phyloP scores from a whole-genome alignment of 1,284 basidiomycete species.

The Tilletia walkeri region DNA sequence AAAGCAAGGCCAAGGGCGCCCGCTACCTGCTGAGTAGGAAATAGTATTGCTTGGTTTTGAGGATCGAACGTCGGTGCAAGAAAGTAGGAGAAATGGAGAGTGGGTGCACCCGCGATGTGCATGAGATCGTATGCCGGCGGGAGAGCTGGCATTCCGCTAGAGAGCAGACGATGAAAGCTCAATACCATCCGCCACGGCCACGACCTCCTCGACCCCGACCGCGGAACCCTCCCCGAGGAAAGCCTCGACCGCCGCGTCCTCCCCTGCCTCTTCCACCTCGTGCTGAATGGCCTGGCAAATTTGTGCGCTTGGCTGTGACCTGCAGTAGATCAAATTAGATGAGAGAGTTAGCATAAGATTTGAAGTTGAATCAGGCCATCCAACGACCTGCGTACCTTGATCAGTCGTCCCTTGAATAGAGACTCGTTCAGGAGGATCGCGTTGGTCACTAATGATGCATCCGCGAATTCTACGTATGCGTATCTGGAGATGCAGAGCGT shows the following conservation, averaged over 20 bases:
- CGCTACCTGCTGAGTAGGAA: too few species aligned
- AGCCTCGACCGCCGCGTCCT: constrained; percentile 37
- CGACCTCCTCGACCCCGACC: constrained; percentile 21
- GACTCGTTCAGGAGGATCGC: constrained; percentile 94
- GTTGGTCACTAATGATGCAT: constrained; percentile 86
- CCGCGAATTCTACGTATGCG: constrained; percentile 98
- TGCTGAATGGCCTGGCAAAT: constrained; percentile 47
- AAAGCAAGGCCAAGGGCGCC: too few species aligned
- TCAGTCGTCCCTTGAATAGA: constrained; percentile 84
- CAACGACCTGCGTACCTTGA: constrained; percentile 69
- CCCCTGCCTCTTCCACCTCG: constrained; percentile 46
- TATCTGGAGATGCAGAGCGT: constrained; percentile 64
- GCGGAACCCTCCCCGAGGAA: constrained; percentile 23
- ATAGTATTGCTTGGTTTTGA: too few species aligned
- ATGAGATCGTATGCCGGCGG: too few species aligned
- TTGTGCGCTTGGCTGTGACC: constrained; percentile 54
- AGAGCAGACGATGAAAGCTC: not conserved
- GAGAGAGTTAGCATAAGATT: too few species aligned
- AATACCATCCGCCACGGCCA: not conserved
- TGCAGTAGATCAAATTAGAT: not conserved
- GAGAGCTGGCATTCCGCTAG: not conserved
- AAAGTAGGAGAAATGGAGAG: too few species aligned
- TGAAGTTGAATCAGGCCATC: too few species aligned
- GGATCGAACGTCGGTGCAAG: too few species aligned
- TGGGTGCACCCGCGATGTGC: too few species aligned